Base-by-base conservation (phyloP, 176 grass and related monocot genomes). In the Carex littledalei region DNA sequence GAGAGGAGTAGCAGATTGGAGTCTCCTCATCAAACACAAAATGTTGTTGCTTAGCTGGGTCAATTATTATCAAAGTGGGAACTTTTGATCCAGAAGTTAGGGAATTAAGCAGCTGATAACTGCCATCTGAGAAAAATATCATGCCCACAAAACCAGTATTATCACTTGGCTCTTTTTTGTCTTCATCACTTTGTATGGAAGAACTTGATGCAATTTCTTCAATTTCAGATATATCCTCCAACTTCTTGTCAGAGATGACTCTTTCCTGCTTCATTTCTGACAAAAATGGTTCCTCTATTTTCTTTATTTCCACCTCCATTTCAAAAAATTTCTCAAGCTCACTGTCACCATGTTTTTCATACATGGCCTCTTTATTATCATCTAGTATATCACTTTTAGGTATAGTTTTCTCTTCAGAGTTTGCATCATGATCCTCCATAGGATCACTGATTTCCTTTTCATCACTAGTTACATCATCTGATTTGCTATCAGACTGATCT, bases 31-130 rank as follows among this genome's bases (percentile, higher is more conserved):
- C 82, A 89, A 93, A 90, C 20, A 94, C 53, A 72, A 88, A 94
- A 80, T 98, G 91, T 6, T 93, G 84, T 72, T 94, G 89, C 78
- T 68, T 63, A 83, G 88, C 26, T 83, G 95, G 89, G 81, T 98
- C 91, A 86, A 98, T 86, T 86, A 98, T 98, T 83, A 98, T 74
- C 80, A 98, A 69, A 32, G 93, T 90, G 76, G 95, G 95, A 77
- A 93, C 85, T 84, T 54, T 94, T 72, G 93, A 93, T 80, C 83
- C 88, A 83, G 87, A 88, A 81, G 93, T 98, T 85, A 98, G 87
- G 75, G 86, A 73, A 90, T 41, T 79, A 67, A 98, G 80, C 34
- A 98, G 85, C 90, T 85, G 92, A 87, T 94, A 90, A 76, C 72
- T 83, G 80, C 92, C 93, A 93, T 98, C 92, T 68, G 87, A 86